Evolutionary conservation across 1,284 basidiomycete genomes (phyloP), one percentile per base, ranked within the genome.

Genomic region (Apiotrichum domesticum): DNA sequence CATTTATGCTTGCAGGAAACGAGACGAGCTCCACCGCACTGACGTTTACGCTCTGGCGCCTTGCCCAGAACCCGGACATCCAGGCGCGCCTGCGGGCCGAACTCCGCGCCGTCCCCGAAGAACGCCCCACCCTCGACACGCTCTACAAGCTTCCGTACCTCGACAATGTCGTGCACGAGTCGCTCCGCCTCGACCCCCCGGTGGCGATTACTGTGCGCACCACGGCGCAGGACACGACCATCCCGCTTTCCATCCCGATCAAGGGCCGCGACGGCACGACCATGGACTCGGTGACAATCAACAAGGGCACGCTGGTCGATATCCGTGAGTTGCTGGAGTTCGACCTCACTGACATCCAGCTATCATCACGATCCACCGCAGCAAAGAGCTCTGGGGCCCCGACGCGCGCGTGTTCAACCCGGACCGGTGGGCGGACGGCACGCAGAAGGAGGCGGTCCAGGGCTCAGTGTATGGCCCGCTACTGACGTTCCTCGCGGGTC

Each of bases 21-120:
- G 88, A 91, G 70, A 91, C 90, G 0, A 86, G 84, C 0, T 83
- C 83, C 0, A 84, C 83, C 0, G 83, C 85, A 1, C 77, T 87
- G 1, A 83, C 85, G 4, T 91, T 88, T 87, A 82, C 81, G 55
- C 75, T 90, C 2, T 86, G 85, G 70, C 81, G 82, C 21, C 82
- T 90, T n/a, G 79, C 85, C 0, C 78, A 77, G 34, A 68, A 82
- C 52, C 82, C 79, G 0, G 74, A 75, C 0, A 73, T 79, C 8
- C 88, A 90, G 69, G 63, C 69, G n/a, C 75, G 74, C 40, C 78
- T 91, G 2, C 80, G 86, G 4, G 71, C 72, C 7, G 84, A 85
- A 46, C 70, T 87, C 0, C 64, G 70, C 42, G 61, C 67, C 21
- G 35, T 42, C 4, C 43, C 34, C 8, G 33, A 42, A 21, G 49